Evolutionary conservation across 371 early-diverging fungal genomes (phyloP).

Genomic region (Massospora cicadina): DNA sequence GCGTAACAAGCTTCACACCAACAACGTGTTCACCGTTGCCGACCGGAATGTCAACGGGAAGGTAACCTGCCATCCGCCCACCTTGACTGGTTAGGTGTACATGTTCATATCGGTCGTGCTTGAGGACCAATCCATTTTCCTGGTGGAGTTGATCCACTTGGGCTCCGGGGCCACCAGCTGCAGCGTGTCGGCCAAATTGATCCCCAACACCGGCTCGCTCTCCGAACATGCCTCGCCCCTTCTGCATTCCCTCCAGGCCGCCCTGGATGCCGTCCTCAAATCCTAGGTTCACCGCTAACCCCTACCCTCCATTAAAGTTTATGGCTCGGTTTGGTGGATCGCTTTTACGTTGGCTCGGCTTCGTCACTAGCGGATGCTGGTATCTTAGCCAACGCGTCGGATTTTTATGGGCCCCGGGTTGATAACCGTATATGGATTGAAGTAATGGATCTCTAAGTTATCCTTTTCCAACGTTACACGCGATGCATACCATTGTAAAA

Average conservation of each 20-base stretch:
- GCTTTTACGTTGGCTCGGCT: too few species aligned
- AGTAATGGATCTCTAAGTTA: too few species aligned
- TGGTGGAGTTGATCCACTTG: background rate
- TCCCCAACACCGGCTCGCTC: constrained; percentile 7
- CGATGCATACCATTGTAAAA: too few species aligned
- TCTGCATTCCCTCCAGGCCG: background rate
- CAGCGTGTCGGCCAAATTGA: background rate
- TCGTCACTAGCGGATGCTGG: too few species aligned
- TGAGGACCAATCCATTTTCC: background rate
- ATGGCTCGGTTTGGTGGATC: too few species aligned
- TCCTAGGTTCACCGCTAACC: background rate
- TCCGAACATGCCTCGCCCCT: background rate
- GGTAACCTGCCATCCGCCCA: background rate
- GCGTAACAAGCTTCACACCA: constrained; percentile 5
- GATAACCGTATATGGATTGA: too few species aligned
- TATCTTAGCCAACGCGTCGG: too few species aligned
- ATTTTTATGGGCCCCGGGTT: too few species aligned
- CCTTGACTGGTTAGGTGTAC: background rate
- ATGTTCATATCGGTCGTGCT: constrained; percentile 3
- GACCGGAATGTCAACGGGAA: constrained; percentile 6
- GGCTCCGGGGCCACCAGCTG: background rate
- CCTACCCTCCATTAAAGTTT: too few species aligned
- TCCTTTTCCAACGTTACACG: too few species aligned
- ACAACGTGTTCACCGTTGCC: constrained; percentile 9
- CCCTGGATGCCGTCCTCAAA: background rate